Evolutionary conservation across 768 basidiomycete genomes (phyloP).

Genomic region (Cystofilobasidium capitatum): DNA sequence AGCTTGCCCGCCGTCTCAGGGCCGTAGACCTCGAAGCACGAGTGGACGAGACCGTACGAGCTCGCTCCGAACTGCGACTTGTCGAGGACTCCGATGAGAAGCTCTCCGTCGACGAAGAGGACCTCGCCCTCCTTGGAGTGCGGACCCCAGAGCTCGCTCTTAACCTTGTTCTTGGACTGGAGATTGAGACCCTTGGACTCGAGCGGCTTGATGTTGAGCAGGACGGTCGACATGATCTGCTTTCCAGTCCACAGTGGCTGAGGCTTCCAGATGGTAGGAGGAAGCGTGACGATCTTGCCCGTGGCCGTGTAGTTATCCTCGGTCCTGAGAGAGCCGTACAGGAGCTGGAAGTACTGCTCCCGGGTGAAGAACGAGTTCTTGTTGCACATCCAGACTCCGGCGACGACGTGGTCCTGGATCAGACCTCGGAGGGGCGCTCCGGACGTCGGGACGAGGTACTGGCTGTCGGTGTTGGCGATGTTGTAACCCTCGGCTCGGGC

Average conservation of each 20-base stretch:
- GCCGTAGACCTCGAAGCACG: slow-evolving; percentile 91
- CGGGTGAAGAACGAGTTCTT: slow-evolving; percentile 90
- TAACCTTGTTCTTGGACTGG: slow-evolving; percentile 76
- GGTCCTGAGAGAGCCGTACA: slow-evolving; percentile 86
- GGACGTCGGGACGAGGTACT: slow-evolving; percentile 97
- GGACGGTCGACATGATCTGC: slow-evolving; percentile 88
- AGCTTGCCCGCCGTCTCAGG: slow-evolving; percentile 78
- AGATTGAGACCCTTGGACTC: slow-evolving; percentile 73
- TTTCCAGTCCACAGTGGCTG: slow-evolving; percentile 92
- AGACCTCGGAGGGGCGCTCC: slow-evolving; percentile 94
- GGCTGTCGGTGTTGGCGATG: slow-evolving; percentile 95
- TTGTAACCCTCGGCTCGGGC: slow-evolving; percentile 87
- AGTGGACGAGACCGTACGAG: slow-evolving; percentile 92
- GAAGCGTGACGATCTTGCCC: slow-evolving; percentile 65
- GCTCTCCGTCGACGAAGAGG: slow-evolving; percentile 81
- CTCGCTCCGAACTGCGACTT: slow-evolving; percentile 96
- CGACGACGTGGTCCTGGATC: slow-evolving; percentile 97
- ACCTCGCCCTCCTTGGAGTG: slow-evolving; percentile 63
- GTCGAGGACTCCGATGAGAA: slow-evolving; percentile 87
- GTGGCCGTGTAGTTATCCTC: slow-evolving; percentile 59
- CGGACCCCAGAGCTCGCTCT: slow-evolving; percentile 63
- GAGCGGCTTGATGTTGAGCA: slow-evolving; percentile 79
- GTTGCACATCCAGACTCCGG: slow-evolving; percentile 98
- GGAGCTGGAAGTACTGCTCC: slow-evolving; percentile 89
- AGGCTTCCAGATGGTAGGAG: slow-evolving; percentile 88